Percentiles rank a stretch among this genome's conserved stretches.
Evolutionary conservation across 805 yeast species (phyloP).

Genomic region (Priceomyces medius): DNA sequence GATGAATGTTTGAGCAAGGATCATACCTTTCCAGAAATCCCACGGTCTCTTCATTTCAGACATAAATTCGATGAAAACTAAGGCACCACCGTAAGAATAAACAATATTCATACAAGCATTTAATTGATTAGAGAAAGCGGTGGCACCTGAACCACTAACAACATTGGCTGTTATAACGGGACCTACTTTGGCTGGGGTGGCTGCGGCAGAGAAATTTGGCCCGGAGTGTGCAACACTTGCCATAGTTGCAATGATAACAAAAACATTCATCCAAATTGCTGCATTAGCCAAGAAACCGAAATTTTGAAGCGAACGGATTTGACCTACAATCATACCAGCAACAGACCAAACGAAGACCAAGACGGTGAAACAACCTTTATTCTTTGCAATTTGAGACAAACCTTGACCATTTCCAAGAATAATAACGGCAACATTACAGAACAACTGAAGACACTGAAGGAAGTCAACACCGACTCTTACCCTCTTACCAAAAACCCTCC

Average conservation of each 20-base stretch:
- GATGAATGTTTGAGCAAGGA: conserved; percentile 41
- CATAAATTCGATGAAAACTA: conserved; percentile 47
- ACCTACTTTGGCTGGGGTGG: conserved; percentile 14
- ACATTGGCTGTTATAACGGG: conserved; percentile 22
- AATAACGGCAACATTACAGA: conserved; percentile 44
- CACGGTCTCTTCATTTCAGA: conserved; percentile 49
- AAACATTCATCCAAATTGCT: conserved; percentile 49
- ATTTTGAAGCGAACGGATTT: conserved; percentile 36
- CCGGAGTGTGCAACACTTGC: conserved; percentile 32
- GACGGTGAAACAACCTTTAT: conserved; percentile 39
- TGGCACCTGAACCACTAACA: conserved; percentile 23
- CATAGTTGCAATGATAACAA: conserved; percentile 45
- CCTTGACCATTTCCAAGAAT: conserved; percentile 43
- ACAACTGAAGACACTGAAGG: conserved; percentile 42
- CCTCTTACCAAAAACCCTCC: conserved; percentile 36
- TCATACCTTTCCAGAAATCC: conserved; percentile 50
- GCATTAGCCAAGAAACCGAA: conserved; percentile 43
- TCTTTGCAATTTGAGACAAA: conserved; percentile 38
- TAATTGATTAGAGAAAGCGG: conserved; percentile 21
- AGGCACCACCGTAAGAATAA: conserved; percentile 53
- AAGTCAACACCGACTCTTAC: conserved; percentile 31
- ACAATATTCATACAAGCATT: conserved; percentile 45
- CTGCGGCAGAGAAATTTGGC: conserved; percentile 33
- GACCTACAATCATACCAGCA: conserved; percentile 44
- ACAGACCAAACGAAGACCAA: conserved; percentile 43